Conservation (phyloP, 1,284 basidiomycete species). For the Puccinia triticina region DNA sequence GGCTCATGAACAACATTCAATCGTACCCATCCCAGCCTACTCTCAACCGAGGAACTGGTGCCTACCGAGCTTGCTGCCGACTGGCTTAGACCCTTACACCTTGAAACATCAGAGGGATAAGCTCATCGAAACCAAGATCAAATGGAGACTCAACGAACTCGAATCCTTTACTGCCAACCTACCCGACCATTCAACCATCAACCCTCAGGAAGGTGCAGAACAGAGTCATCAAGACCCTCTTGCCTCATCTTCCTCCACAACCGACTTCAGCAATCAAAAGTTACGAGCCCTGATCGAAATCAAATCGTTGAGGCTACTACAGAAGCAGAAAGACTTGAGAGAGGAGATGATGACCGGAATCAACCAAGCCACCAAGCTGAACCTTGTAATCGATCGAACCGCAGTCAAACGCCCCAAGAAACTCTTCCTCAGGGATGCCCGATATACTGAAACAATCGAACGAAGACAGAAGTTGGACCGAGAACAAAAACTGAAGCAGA, state of each 20-base stretch:
- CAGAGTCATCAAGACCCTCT: slow-evolving; percentile 63
- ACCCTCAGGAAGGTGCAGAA: slow-evolving; percentile 61
- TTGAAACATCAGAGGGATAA: slow-evolving; percentile 88
- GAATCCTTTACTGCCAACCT: slow-evolving; percentile 80
- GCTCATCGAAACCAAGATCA: slow-evolving; percentile 84
- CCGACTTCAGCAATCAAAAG: slow-evolving; percentile 63
- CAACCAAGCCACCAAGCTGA: slow-evolving; percentile 84
- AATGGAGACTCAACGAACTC: slow-evolving; percentile 85
- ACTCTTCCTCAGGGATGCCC: slow-evolving; percentile 84
- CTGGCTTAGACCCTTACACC: slow-evolving; percentile 89
- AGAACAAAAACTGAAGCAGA: slow-evolving; percentile 90
- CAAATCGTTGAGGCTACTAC: slow-evolving; percentile 84
- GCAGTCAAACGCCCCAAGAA: slow-evolving; percentile 88
- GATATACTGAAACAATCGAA: slow-evolving; percentile 86
- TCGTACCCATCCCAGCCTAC: slow-evolving; percentile 34
- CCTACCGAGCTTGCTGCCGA: slow-evolving; percentile 84
- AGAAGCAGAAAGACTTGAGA: slow-evolving; percentile 84
- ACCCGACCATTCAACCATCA: slow-evolving; percentile 63
- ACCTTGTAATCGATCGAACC: slow-evolving; percentile 74
- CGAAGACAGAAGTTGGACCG: slow-evolving; percentile 88
- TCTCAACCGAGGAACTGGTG: slow-evolving; percentile 64
- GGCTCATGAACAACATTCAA: background rate
- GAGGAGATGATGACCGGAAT: slow-evolving; percentile 85
- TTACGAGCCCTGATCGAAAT: slow-evolving; percentile 90
- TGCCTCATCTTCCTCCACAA: slow-evolving; percentile 52